Percentiles rank a stretch among this genome's conserved stretches.
Evolutionary conservation across 2,329 filamentous ascomycete species (phyloP).

Genomic region (Venturia pyrina): DNA sequence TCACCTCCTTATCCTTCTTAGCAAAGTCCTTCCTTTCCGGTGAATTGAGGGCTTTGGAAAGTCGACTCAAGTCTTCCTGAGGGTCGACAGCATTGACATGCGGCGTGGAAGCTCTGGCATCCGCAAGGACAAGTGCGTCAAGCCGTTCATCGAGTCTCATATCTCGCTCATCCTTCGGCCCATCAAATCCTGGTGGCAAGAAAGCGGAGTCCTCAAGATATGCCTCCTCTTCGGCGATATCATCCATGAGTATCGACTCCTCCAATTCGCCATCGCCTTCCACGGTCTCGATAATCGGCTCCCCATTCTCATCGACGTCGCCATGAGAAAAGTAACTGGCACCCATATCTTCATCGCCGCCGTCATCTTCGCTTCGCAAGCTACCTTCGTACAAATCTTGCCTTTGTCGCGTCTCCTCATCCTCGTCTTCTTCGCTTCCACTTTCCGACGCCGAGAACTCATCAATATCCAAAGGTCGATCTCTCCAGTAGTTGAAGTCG

Average conservation of each 20-base stretch:
- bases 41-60: slow-evolving; percentile 8
- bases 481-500: slow-evolving; percentile 95
- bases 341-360: slow-evolving; percentile 10
- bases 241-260: slow-evolving; percentile 5
- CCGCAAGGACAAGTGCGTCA: slow-evolving; percentile 9
- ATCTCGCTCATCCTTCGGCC: slow-evolving; percentile 12
- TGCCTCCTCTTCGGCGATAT: slow-evolving; percentile 11
- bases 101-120: background rate
- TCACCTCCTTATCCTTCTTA: background rate
- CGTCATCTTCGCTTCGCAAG: slow-evolving; percentile 6
- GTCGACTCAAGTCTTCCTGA: slow-evolving; percentile 8
- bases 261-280: slow-evolving; percentile 4
- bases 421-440: slow-evolving; percentile 14
- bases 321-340: slow-evolving; percentile 14
- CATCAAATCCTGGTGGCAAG: background rate
- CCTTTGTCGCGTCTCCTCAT: background rate
- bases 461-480: slow-evolving; percentile 70
- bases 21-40: background rate
- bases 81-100: background rate
- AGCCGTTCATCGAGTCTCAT: background rate
- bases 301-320: background rate
- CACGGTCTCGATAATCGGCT: slow-evolving; percentile 2
- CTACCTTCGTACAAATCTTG: background rate
- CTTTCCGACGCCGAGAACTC: slow-evolving; percentile 79
- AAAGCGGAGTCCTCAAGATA: slow-evolving; percentile 11